Evolutionary conservation across 805 yeast genomes (phyloP).

Genomic region (Zygosaccharomyces kombuchaensis): DNA sequence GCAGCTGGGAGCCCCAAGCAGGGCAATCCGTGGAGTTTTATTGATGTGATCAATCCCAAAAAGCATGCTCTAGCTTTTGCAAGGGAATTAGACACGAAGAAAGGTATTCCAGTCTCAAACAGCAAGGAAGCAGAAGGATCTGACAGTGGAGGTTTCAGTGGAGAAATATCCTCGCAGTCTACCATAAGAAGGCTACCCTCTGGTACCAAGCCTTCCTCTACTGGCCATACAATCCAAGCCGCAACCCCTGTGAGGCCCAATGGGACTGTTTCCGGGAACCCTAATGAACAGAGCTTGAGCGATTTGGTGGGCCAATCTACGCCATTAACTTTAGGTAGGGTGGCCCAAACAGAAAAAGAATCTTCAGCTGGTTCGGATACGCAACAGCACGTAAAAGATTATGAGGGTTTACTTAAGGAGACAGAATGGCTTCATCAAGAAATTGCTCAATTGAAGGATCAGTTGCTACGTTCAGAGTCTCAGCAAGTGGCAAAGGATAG

Average conservation of each 20-base stretch:
- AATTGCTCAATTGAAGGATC: conserved; percentile 11
- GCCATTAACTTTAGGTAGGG: conserved; percentile 14
- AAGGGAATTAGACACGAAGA: conserved; percentile 16
- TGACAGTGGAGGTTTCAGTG: not conserved
- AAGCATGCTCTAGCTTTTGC: conserved; percentile 22
- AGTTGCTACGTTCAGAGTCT: conserved; percentile 1
- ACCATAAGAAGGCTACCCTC: conserved; percentile 20
- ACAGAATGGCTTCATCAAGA: conserved; percentile 10
- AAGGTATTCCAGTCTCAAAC: conserved; percentile 15
- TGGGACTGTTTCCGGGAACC: conserved; percentile 3
- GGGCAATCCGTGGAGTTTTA: conserved; percentile 15
- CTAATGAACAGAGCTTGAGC: conserved; percentile 13
- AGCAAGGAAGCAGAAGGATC: conserved; percentile 7
- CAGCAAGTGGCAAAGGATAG: conserved; percentile 3
- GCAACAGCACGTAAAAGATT: not conserved
- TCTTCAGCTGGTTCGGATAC: not conserved
- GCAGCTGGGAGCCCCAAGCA: conserved; percentile 13
- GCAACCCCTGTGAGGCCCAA: conserved; percentile 19
- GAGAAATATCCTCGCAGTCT: conserved; percentile 9
- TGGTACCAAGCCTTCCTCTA: conserved; percentile 19
- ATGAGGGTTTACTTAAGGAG: conserved; percentile 5
- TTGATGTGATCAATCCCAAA: conserved; percentile 15
- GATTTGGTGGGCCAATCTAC: conserved; percentile 24
- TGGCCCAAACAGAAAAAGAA: not conserved
- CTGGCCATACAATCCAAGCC: conserved; percentile 16